Percentiles rank a stretch among this genome's conserved stretches.
These are phyloP conservation scores for Pichia sp. DNA, from an alignment of 1,139 yeast species.

Conservation along the genomic window DNA sequence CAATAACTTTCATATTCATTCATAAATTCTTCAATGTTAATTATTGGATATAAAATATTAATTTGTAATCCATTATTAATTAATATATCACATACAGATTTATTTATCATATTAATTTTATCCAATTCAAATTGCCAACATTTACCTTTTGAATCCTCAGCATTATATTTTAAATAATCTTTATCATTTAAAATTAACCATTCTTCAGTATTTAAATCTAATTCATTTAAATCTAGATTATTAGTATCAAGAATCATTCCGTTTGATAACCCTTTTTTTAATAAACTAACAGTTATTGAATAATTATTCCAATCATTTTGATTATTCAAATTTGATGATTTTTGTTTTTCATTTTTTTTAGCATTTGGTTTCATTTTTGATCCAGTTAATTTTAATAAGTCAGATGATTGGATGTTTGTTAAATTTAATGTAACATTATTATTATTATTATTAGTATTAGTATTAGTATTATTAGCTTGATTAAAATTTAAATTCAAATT, in stretches of 20 bases:
- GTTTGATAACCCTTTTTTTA: constrained; percentile 22
- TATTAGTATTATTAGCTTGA: too few relatives aligned
- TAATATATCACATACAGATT: constrained; percentile 20
- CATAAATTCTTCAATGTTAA: constrained; percentile 18
- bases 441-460: neutral
- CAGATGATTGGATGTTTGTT: neutral
- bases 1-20: constrained; percentile 24
- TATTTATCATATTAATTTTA: constrained; percentile 16
- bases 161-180: constrained; percentile 6
- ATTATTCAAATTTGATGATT: neutral
- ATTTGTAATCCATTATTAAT: constrained; percentile 18
- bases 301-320: constrained; percentile 21
- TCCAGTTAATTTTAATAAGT: neutral
- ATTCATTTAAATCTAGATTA: constrained; percentile 6
- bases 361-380: neutral
- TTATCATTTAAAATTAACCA: constrained; percentile 21
- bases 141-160: constrained; percentile 20
- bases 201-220: constrained; percentile 26
- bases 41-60: constrained; percentile 19
- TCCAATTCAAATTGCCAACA: constrained; percentile 26
- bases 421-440: neutral
- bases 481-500: neutral
- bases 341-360: neutral
- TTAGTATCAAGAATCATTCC: constrained; percentile 19
- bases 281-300: constrained; percentile 22